A percentile compares a stretch with the other conserved stretches of the same genome.
Conservation (phyloP, 331 rosid genomes). For the Acacia concinna region DNA sequence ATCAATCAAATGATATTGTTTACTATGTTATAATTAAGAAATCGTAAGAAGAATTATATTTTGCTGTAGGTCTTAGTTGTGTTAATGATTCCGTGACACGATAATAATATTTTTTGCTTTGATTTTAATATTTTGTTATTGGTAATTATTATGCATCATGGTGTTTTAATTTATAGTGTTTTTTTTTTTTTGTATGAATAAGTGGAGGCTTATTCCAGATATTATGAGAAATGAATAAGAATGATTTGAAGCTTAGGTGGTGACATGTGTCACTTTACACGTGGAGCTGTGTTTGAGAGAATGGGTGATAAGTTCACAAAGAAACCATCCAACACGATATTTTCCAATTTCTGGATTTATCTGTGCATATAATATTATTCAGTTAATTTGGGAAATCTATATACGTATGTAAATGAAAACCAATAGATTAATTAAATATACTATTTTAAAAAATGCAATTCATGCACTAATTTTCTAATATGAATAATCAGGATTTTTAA, state of each 20-base stretch:
- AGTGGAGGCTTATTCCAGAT: background rate
- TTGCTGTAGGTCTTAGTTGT: background rate
- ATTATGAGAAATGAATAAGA: background rate
- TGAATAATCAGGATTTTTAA: too few relatives aligned
- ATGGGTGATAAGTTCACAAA: background rate
- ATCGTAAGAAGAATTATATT: background rate
- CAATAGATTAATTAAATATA: too few relatives aligned
- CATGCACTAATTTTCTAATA: too few relatives aligned
- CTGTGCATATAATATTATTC: background rate
- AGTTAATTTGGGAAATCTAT: too few relatives aligned
- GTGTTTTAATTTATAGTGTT: background rate
- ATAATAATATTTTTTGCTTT: background rate
- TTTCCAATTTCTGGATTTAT: background rate
- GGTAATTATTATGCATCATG: background rate
- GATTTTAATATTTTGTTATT: background rate
- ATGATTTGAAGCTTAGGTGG: slow-evolving; percentile 7
- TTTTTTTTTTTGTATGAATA: background rate
- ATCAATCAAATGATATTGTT: background rate
- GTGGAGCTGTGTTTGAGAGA: background rate
- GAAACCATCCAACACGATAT: background rate
- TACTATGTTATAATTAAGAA: background rate
- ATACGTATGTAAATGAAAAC: too few relatives aligned
- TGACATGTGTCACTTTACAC: slow-evolving; percentile 15
- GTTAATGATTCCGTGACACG: background rate
- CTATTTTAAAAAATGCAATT: too few relatives aligned